Percentiles rank a stretch among this genome's conserved stretches.
These are phyloP conservation scores for Metschnikowia vanudenii DNA, from an alignment of 805 yeast genomes.

Conservation along the genomic window DNA sequence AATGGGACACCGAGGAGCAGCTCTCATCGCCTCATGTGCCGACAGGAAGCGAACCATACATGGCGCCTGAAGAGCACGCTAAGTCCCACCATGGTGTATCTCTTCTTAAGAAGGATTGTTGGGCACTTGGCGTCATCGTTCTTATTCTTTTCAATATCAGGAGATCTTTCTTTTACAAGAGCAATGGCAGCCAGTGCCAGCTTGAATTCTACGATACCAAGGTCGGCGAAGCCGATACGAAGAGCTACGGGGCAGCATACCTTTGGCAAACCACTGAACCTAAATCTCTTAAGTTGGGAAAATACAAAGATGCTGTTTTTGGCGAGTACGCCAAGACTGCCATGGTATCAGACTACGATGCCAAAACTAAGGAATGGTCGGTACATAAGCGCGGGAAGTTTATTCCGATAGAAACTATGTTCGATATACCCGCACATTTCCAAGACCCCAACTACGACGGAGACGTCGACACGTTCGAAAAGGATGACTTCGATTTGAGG, in stretches of 20 bases:
- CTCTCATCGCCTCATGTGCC: slow-evolving; percentile 53
- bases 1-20: slow-evolving; percentile 65
- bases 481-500: slow-evolving; percentile 21
- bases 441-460: slow-evolving; percentile 16
- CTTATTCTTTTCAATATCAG: slow-evolving; percentile 32
- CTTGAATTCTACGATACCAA: slow-evolving; percentile 18
- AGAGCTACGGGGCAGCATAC: slow-evolving; percentile 25
- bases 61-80: slow-evolving; percentile 84
- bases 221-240: slow-evolving; percentile 18
- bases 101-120: slow-evolving; percentile 77
- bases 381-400: slow-evolving; percentile 41
- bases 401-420: slow-evolving; percentile 53
- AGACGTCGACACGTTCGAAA: slow-evolving; percentile 23
- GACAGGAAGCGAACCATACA: slow-evolving; percentile 87
- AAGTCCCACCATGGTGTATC: slow-evolving; percentile 46
- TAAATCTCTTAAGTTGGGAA: slow-evolving; percentile 9
- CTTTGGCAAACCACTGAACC: slow-evolving; percentile 35
- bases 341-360: slow-evolving; percentile 38
- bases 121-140: slow-evolving; percentile 74
- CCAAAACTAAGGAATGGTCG: slow-evolving; percentile 33
- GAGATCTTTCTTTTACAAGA: slow-evolving; percentile 24
- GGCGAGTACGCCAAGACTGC: slow-evolving; percentile 45
- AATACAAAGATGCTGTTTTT: slow-evolving; percentile 32
- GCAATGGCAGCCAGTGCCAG: slow-evolving; percentile 12
- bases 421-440: slow-evolving; percentile 17